Evolutionary conservation across 371 early-diverging fungal species (phyloP).

Genomic region (Mycotypha africana): DNA sequence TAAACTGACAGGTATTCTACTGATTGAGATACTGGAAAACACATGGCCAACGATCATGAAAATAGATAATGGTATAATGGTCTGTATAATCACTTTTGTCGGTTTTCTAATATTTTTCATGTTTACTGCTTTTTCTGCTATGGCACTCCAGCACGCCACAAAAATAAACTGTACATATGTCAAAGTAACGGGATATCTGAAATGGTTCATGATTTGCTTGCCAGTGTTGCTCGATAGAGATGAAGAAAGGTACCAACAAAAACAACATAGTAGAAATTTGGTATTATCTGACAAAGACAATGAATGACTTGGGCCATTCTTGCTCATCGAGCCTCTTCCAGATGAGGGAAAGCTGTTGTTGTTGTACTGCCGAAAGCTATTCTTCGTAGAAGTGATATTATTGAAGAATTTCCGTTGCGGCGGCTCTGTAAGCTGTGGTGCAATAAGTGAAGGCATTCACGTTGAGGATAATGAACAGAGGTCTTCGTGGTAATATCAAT

Average conservation of each 20-base stretch:
- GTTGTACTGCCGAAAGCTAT: no score
- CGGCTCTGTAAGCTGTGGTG: not conserved
- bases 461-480: not conserved
- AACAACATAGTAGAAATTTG: conserved; percentile 47
- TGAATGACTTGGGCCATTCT: no score
- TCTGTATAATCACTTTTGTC: conserved; percentile 47
- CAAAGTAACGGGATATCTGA: conserved; percentile 74
- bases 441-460: conserved; percentile 1
- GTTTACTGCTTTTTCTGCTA: conserved; percentile 29
- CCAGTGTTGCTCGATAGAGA: conserved; percentile 78
- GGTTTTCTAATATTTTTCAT: conserved; percentile 50
- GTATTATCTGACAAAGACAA: conserved; percentile 24
- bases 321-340: no score
- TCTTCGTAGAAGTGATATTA: conserved; percentile 4
- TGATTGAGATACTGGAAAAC: conserved; percentile 71
- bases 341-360: no score
- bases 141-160: conserved; percentile 52
- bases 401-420: conserved; percentile 8
- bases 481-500: no score
- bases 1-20: conserved; percentile 74
- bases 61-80: conserved; percentile 63
- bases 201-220: conserved; percentile 70
- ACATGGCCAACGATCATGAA: conserved; percentile 87
- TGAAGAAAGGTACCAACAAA: conserved; percentile 76
- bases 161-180: conserved; percentile 75